Conservation (phyloP, 805 yeast species). For the Candida chauliodis region DNA sequence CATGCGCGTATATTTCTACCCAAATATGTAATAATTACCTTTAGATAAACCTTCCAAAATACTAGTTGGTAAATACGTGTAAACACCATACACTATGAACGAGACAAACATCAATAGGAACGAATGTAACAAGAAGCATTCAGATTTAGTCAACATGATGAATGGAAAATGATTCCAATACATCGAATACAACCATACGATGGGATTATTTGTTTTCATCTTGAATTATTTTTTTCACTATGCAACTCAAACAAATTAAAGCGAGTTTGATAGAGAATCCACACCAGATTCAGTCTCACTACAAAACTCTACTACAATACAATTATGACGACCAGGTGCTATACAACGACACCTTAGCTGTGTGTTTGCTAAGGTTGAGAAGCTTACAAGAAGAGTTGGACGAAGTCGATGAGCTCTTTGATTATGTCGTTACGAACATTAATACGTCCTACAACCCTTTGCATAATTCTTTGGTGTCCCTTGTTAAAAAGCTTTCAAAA, state of each 20-base stretch:
- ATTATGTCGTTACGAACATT: constrained; percentile 65
- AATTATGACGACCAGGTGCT: constrained; percentile 19
- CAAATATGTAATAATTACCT: constrained; percentile 34
- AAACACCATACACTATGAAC: constrained; percentile 27
- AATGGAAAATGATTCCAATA: constrained; percentile 47
- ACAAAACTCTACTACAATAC: constrained; percentile 14
- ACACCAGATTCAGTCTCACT: neutral
- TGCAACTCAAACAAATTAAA: constrained; percentile 4
- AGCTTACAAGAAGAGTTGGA: neutral
- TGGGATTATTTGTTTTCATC: neutral
- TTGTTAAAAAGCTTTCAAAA: constrained; percentile 52
- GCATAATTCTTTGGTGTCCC: constrained; percentile 62
- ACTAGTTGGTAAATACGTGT: constrained; percentile 21
- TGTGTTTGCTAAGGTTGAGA: constrained; percentile 55
- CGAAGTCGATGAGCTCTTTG: constrained; percentile 21
- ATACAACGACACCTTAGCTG: constrained; percentile 57
- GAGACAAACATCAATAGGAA: constrained; percentile 15
- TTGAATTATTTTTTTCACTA: constrained; percentile 1
- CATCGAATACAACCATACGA: constrained; percentile 13
- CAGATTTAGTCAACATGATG: constrained; percentile 47
- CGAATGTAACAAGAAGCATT: constrained; percentile 14
- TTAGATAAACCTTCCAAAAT: constrained; percentile 27
- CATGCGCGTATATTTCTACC: constrained; percentile 16
- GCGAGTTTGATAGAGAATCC: constrained; percentile 7
- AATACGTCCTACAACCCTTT: constrained; percentile 68